Percentiles rank a stretch among this genome's conserved stretches.
Conservation (phyloP, 1,284 basidiomycete genomes). For the Ganoderma lingzhi region DNA sequence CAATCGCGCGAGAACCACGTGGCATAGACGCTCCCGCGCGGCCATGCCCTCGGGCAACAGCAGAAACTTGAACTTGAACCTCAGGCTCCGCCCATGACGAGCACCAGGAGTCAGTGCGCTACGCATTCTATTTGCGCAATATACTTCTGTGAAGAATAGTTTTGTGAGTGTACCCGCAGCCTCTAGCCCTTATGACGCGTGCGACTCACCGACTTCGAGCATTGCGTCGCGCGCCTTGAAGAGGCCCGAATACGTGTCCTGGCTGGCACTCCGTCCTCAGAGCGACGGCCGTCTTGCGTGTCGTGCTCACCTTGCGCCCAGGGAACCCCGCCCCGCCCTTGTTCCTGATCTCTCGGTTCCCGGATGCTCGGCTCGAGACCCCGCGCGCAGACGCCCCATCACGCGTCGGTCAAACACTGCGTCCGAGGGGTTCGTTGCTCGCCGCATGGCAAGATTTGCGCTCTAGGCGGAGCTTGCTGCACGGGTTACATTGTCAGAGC, state of each 20-base stretch:
- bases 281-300: background rate
- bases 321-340: background rate
- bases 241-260: background rate
- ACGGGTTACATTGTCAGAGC: background rate
- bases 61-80: too few species aligned
- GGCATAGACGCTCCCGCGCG: too few species aligned
- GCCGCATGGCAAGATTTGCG: background rate
- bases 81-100: too few species aligned
- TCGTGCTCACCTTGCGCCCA: background rate
- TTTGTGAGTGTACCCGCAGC: too few species aligned
- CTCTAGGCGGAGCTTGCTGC: background rate
- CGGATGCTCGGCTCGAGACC: background rate
- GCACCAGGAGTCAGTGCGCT: too few species aligned
- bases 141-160: too few species aligned
- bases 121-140: too few species aligned
- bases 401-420: background rate
- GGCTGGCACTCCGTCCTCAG: background rate
- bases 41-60: too few species aligned
- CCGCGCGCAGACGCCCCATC: background rate
- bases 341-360: background rate
- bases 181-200: too few species aligned
- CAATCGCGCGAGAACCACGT: too few species aligned
- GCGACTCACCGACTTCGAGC: too few species aligned
- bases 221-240: too few species aligned
- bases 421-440: background rate